Conservation (phyloP, 805 yeast genomes). For the Grigorovia transvaalensis region DNA sequence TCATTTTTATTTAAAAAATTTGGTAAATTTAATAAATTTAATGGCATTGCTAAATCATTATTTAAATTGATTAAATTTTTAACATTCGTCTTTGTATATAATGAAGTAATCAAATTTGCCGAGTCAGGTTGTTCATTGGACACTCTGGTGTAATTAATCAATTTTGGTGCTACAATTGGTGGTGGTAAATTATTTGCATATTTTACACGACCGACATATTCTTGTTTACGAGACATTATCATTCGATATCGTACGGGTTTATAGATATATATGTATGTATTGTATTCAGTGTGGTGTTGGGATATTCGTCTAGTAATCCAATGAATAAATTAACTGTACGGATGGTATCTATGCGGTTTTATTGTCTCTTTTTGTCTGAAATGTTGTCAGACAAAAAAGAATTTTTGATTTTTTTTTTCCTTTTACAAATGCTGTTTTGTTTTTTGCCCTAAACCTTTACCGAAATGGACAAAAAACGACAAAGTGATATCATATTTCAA, state of each 20-base stretch:
- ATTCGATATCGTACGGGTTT: too few relatives aligned
- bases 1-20: conserved; percentile 58
- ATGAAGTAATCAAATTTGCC: conserved; percentile 51
- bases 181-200: conserved; percentile 86
- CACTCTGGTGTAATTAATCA: conserved; percentile 42
- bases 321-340: too few relatives aligned
- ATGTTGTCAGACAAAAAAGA: too few relatives aligned
- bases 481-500: not conserved
- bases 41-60: conserved; percentile 60
- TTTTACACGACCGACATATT: conserved; percentile 70
- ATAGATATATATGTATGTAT: too few relatives aligned
- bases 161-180: conserved; percentile 84
- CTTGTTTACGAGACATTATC: conserved; percentile 39
- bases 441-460: not conserved
- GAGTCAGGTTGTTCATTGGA: conserved; percentile 38
- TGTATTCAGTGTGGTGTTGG: too few relatives aligned
- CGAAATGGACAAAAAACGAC: too few relatives aligned
- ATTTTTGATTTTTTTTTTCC: not conserved
- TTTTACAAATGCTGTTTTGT: conserved; percentile 1
- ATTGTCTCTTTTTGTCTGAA: too few relatives aligned
- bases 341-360: too few relatives aligned
- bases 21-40: conserved; percentile 59
- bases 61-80: conserved; percentile 49
- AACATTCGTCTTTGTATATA: conserved; percentile 67
- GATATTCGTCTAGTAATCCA: too few relatives aligned